Percentiles rank a stretch among this genome's conserved stretches.
phyloP scores from a whole-genome alignment of 352 stramenopile genomes.

The Phytophthora podocarpi region DNA sequence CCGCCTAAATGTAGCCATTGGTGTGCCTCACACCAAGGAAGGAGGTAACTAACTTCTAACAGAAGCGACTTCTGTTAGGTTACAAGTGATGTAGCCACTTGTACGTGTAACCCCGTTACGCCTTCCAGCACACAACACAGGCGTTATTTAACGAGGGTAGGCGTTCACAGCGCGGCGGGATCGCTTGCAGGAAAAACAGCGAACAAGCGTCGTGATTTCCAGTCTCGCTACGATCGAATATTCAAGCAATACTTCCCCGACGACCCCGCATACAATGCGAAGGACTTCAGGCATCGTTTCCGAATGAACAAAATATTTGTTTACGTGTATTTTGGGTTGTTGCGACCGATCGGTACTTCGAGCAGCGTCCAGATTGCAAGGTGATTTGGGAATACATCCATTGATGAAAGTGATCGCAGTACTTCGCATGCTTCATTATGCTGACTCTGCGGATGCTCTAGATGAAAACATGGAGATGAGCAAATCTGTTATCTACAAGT shows the following conservation, averaged over 20 bases:
- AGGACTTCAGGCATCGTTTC: not conserved
- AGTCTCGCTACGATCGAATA: not conserved
- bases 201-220: not conserved
- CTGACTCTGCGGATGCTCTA: not conserved
- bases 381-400: slow-evolving; percentile 1
- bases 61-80: too few relatives aligned
- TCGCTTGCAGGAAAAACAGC: not conserved
- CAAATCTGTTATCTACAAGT: not conserved
- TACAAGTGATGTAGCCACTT: too few relatives aligned
- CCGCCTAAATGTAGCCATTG: too few relatives aligned
- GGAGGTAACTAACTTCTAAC: too few relatives aligned
- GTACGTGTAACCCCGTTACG: too few relatives aligned
- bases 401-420: not conserved
- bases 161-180: too few relatives aligned
- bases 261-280: not conserved
- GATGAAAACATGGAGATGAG: too few relatives aligned
- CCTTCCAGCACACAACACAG: not conserved
- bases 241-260: not conserved
- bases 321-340: not conserved
- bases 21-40: too few relatives aligned
- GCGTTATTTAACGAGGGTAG: too few relatives aligned
- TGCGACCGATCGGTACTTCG: not conserved
- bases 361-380: slow-evolving; percentile 2
- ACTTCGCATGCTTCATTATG: not conserved
- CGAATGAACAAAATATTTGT: not conserved